Evolutionary conservation across 2,329 filamentous ascomycete genomes (phyloP).

Genomic region (Sporothrix brunneoviolacea): DNA sequence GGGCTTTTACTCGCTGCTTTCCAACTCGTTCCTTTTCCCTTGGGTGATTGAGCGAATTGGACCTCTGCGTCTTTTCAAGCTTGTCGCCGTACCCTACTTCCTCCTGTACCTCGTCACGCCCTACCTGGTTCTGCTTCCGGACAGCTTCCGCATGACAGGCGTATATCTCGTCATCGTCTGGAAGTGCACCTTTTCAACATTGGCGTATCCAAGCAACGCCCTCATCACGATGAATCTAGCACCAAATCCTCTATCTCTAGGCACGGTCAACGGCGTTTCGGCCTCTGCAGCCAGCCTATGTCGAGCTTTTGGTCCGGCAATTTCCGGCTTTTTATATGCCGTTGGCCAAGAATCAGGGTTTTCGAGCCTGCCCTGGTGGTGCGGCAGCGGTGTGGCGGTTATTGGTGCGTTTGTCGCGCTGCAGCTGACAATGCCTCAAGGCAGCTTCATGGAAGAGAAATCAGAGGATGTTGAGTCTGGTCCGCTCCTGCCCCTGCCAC

Average conservation of each 20-base stretch:
- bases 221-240: slow-evolving; percentile 87
- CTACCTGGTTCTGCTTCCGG: slow-evolving; percentile 79
- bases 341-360: slow-evolving; percentile 72
- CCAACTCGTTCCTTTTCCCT: slow-evolving; percentile 79
- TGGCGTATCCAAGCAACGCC: slow-evolving; percentile 84
- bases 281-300: slow-evolving; percentile 86
- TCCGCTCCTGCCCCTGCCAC: not conserved
- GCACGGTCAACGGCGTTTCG: slow-evolving; percentile 86
- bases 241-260: slow-evolving; percentile 74
- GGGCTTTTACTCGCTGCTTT: slow-evolving; percentile 81
- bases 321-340: slow-evolving; percentile 80
- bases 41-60: slow-evolving; percentile 69
- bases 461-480: slow-evolving; percentile 32
- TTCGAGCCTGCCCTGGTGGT: slow-evolving; percentile 92
- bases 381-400: slow-evolving; percentile 68
- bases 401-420: slow-evolving; percentile 69
- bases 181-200: slow-evolving; percentile 88
- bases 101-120: slow-evolving; percentile 80
- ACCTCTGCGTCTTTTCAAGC: slow-evolving; percentile 72
- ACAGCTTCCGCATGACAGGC: slow-evolving; percentile 61
- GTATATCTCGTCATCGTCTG: slow-evolving; percentile 74
- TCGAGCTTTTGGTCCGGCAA: slow-evolving; percentile 78
- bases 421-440: slow-evolving; percentile 62
- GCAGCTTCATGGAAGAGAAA: slow-evolving; percentile 33
- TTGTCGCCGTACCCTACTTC: slow-evolving; percentile 77